Evolutionary conservation across 2,329 filamentous ascomycete species (phyloP), one percentile per base, ranked within the genome.

Genomic region (Seiridium unicorne): DNA sequence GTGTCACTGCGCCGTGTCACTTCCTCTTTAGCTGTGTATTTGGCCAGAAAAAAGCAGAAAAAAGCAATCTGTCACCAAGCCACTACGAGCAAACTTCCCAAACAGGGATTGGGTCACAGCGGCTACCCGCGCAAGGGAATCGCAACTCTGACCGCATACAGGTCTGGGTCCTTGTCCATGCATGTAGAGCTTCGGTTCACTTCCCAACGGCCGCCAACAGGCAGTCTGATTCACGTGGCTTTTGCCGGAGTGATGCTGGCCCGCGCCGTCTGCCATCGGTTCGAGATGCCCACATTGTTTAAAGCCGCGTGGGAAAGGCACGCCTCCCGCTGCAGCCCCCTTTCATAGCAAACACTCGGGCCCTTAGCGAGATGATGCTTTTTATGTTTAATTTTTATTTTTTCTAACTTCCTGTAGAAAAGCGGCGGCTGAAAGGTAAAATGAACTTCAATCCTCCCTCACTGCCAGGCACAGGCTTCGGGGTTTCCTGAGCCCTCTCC

Each of bases 61-160:
- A 57, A 57, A 57, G 54, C 54, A 44, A 57, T 26, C 31, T 32
- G 18, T 11, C 36, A 34, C 13, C 35, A 55, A 57, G 40, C 44
- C 54, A 46, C 44, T 57, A 42, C 54, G 54, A 57, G 32, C 10
- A 47, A 38, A n/a, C 54, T 57, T 57, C 54, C 54, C 32, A 57
- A 57, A 57, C 35, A 31, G 35, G 54, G 54, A 26, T 26, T 47
- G 26, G 3, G 18, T 10, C 34, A 46, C 5, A n/a, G 54, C 26
- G n/a, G 44, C 44, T 36, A 57, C 42, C 40, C 40, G 44, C 26
- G 26, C n/a, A 44, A 26, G 36, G 36, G 13, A 44, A 44, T 44
- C 40, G 32, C 13, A 7, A 53, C 38, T 34, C 18, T 36, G 32
- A 49, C 47, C 32, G 18, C 26, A 10, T 26, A 49, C 47, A 49